Evolutionary conservation across 129 eudicot species (phyloP), one percentile per base, ranked within the genome.

Genomic region (Escallonia rubra): DNA sequence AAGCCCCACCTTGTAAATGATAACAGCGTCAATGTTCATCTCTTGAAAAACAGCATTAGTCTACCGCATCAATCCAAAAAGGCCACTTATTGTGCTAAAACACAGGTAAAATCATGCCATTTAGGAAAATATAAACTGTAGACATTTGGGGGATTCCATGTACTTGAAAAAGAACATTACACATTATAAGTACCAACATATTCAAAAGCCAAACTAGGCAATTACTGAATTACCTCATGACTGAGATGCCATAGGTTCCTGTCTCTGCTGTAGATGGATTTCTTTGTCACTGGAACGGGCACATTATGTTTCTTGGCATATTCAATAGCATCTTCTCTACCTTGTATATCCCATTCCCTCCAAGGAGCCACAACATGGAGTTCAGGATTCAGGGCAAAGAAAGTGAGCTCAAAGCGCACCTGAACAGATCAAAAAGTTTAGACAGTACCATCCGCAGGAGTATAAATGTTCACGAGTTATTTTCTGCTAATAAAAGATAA

Each of bases 361-460:
- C 98, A 92, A 58, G 98, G 98, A 67, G 98, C 98, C 72, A 92
- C 98, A 61, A 92, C 98, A 74, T 81, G 86, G 66, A 92, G 96
- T 63, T 86, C 96, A 34, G 98, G 98, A 76, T 92, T 92, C 46
- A 92, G 84, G 64, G 98, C 89, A 76, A 88, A 92, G 80, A 92
- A 92, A 2, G 95, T 92, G 69, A 92, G 95, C 89, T 92, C 98
- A 82, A 92, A 92, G 3, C 98, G 91, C 55, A 92, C 98, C 98
- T 92, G 76, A 59, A 79, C 12, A 3, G n/a, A 47, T 10, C 10
- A 15, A 50, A 5, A 57, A 59, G 34, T 14, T 23, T 59, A 10
- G 42, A 13, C 3, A 59, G 16, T 44, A 43, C 41, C 8, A 8
- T 48, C n/a, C 53, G 46, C n/a, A 41, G 47, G 7, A 55, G 67